Percentiles rank a stretch among this genome's conserved stretches.
These are phyloP conservation scores for Saururus chinensis DNA, from an alignment of 164 flowering plant species.

Conservation along the genomic window DNA sequence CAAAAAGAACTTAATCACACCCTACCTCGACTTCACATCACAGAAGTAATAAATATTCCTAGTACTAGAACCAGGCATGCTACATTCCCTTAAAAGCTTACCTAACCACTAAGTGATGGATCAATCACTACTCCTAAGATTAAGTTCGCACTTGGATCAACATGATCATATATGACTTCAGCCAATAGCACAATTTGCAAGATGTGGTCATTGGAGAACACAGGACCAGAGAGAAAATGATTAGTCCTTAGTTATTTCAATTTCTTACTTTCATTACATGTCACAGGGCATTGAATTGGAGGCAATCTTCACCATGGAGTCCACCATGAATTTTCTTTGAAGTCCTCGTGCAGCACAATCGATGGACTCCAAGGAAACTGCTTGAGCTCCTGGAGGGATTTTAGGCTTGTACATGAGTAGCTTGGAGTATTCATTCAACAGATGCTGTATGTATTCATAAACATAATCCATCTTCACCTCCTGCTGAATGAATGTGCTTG, in stretches of 20 bases:
- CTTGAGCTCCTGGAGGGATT: conserved; percentile 33
- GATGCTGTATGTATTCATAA: conserved; percentile 59
- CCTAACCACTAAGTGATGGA: conserved; percentile 82
- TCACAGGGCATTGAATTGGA: conserved; percentile 14
- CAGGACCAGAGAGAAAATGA: no score
- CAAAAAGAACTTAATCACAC: no score
- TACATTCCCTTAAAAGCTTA: conserved; percentile 18
- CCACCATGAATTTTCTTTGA: no score
- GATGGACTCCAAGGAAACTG: conserved; percentile 35
- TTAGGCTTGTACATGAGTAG: conserved; percentile 42
- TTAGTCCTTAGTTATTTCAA: no score
- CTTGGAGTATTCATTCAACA: conserved; percentile 41
- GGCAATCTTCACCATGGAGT: no score
- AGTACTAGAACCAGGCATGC: not conserved
- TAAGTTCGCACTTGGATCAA: conserved; percentile 90
- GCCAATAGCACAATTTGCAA: no score
- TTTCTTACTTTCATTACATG: no score
- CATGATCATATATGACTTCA: conserved; percentile 88
- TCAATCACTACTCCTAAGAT: conserved; percentile 95
- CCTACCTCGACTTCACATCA: no score
- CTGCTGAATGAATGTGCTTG: conserved; percentile 35
- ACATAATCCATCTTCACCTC: conserved; percentile 47
- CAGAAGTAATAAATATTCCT: no score
- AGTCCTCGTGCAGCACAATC: conserved; percentile 18
- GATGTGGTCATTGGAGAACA: no score